A percentile compares a stretch with the other conserved stretches of the same genome.
Conservation (phyloP, 495 filamentous ascomycete species). For the Pyrenopolyporus hunteri region DNA sequence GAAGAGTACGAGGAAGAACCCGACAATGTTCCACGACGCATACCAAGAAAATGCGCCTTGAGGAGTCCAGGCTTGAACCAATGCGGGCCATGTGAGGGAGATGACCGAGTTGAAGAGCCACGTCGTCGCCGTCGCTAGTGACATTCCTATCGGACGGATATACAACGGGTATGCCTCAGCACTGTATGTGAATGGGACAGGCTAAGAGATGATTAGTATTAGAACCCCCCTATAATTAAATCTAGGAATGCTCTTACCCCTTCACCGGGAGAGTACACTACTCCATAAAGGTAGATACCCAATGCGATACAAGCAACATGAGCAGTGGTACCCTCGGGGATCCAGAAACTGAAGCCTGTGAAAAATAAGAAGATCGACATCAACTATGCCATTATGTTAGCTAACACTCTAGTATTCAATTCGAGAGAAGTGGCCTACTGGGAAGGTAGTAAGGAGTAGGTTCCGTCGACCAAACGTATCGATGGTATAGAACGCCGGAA, state of each 20-base stretch:
- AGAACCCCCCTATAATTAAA: not conserved
- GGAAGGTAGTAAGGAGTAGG: conserved; percentile 77
- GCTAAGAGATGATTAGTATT: conserved; percentile 37
- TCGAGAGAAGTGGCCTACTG: conserved; percentile 41
- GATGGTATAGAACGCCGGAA: conserved; percentile 81
- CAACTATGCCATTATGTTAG: conserved; percentile 42
- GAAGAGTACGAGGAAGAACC: conserved; percentile 72
- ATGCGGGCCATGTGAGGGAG: conserved; percentile 67
- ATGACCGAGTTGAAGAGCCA: conserved; percentile 75
- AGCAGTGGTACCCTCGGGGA: conserved; percentile 54
- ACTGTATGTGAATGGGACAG: conserved; percentile 84
- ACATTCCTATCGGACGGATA: conserved; percentile 74
- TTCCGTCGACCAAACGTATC: conserved; percentile 85
- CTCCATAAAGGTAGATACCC: conserved; percentile 76
- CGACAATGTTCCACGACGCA: conserved; percentile 71
- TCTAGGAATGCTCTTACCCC: conserved; percentile 46
- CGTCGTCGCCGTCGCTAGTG: conserved; percentile 68
- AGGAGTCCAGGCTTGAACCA: conserved; percentile 59
- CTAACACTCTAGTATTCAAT: not conserved
- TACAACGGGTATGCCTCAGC: conserved; percentile 82
- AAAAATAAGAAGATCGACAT: conserved; percentile 76
- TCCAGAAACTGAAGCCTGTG: conserved; percentile 82
- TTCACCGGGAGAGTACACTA: conserved; percentile 79
- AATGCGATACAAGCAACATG: conserved; percentile 65
- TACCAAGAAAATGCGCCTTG: conserved; percentile 73